Evolutionary conservation across 345 rosid species (phyloP).

Genomic region (Salix suchowensis): DNA sequence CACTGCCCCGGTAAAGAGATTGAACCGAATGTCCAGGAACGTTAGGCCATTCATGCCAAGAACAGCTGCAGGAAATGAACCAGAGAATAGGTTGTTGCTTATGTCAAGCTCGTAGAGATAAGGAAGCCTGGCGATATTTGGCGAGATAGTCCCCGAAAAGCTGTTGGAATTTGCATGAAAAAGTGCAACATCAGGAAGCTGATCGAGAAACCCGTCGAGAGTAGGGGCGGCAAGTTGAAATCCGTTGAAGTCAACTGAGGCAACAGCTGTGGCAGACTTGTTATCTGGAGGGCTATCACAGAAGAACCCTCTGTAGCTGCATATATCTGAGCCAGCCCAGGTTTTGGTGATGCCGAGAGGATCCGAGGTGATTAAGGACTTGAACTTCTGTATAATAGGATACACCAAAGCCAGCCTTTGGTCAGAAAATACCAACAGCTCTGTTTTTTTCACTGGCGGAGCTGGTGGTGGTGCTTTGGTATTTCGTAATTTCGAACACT

Average conservation of each 20-base stretch:
- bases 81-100: conserved; percentile 70
- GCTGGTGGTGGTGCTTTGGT: conserved; percentile 9
- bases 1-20: conserved; percentile 59
- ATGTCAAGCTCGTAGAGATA: conserved; percentile 85
- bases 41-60: conserved; percentile 47
- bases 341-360: conserved; percentile 63
- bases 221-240: conserved; percentile 68
- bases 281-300: conserved; percentile 83
- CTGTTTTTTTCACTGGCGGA: conserved; percentile 12
- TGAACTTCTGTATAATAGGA: conserved; percentile 73
- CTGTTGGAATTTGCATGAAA: conserved; percentile 87
- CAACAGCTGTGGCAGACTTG: conserved; percentile 59
- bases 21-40: conserved; percentile 77
- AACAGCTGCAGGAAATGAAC: conserved; percentile 61
- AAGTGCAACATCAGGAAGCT: conserved; percentile 65
- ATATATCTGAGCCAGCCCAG: conserved; percentile 70
- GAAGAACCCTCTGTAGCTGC: conserved; percentile 75
- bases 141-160: conserved; percentile 55
- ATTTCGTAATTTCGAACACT: conserved; percentile 17
- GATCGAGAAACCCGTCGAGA: conserved; percentile 72
- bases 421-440: conserved; percentile 45
- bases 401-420: conserved; percentile 63
- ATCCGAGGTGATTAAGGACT: conserved; percentile 61
- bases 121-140: conserved; percentile 51
- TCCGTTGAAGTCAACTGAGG: conserved; percentile 86